Evolutionary conservation across 441 rosid genomes (phyloP), one percentile per base, ranked within the genome.

Genomic region (Arabidopsis lyrata): DNA sequence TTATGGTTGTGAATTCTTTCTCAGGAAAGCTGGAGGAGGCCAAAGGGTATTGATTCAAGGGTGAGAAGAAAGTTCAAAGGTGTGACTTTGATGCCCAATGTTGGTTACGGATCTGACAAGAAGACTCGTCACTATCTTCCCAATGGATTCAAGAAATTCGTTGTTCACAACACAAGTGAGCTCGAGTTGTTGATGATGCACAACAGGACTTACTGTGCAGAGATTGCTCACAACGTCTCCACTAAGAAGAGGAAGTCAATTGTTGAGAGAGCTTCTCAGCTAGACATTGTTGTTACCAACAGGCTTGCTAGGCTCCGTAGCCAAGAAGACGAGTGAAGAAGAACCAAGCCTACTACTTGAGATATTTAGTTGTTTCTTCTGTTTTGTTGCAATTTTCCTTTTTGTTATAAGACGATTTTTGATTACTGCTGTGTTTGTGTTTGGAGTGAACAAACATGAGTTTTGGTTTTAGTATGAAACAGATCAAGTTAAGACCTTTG

Each of bases 141-240:
- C 0, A 91, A 93, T 68, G 94, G 96, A 15, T 93, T 91, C 83
- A 90, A 91, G 88, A 91, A 91, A 22, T 91, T 91, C 50, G 90
- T 93, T 2, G 95, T 93, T 13, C 94, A 88, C 90, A 93, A 89
- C 35, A 79, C 77, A 0, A 73, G 78, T 16, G 99, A 90, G 69
- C 97, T 94, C 8, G 99, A 92, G 66, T 39, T 94, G 2, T 77
- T 92, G 84, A 90, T 94, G 99, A 92, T 92, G 97, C 97, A 92
- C 73, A 94, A 94, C 88, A 86, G 99, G 85, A 87, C 87, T 1
- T 89, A 90, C 77, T 90, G 97, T 72, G 97, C 97, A 0, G 97
- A 92, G 83, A 92, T 92, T 68, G 97, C 97, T 0, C 95, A 92
- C 66, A 77, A 87, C 62, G 86, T 92, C 2, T 95, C 99, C 3